phyloP scores from a whole-genome alignment of 2,329 filamentous ascomycete genomes.

The Botrytis pseudocinerea region DNA sequence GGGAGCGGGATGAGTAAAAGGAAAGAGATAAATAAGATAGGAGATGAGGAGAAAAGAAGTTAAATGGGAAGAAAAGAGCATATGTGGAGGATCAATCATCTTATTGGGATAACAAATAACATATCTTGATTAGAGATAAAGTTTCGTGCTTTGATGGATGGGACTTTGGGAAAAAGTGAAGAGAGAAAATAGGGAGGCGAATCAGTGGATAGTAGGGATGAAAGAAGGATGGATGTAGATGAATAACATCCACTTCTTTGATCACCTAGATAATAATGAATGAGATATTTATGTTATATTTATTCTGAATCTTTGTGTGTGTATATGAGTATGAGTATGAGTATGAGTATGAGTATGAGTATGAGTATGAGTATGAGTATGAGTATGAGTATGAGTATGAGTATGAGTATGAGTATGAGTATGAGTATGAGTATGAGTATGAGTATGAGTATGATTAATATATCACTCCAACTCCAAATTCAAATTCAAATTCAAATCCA shows the following conservation, averaged over 20 bases:
- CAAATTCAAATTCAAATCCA: too few relatives aligned
- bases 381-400: too few relatives aligned
- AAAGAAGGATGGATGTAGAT: neutral
- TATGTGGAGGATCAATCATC: slow-evolving; percentile 15
- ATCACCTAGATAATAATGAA: slow-evolving; percentile 3
- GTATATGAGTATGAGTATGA: too few relatives aligned
- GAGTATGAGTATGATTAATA: too few relatives aligned
- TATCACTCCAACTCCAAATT: too few relatives aligned
- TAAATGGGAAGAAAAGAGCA: slow-evolving; percentile 5
- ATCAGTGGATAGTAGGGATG: neutral
- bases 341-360: too few relatives aligned
- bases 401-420: too few relatives aligned
- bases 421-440: too few relatives aligned
- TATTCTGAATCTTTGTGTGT: neutral
- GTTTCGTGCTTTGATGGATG: neutral
- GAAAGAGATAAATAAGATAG: neutral
- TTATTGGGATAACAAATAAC: slow-evolving; percentile 15
- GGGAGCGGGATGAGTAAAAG: slow-evolving; percentile 34
- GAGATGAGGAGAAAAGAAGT: neutral
- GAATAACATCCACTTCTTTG: neutral
- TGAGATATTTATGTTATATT: neutral
- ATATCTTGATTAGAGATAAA: slow-evolving; percentile 19
- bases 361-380: too few relatives aligned
- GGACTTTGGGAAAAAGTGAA: neutral
- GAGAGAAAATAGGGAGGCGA: neutral